Conservation (phyloP, 345 rosid genomes). For the Brassica carinata region DNA sequence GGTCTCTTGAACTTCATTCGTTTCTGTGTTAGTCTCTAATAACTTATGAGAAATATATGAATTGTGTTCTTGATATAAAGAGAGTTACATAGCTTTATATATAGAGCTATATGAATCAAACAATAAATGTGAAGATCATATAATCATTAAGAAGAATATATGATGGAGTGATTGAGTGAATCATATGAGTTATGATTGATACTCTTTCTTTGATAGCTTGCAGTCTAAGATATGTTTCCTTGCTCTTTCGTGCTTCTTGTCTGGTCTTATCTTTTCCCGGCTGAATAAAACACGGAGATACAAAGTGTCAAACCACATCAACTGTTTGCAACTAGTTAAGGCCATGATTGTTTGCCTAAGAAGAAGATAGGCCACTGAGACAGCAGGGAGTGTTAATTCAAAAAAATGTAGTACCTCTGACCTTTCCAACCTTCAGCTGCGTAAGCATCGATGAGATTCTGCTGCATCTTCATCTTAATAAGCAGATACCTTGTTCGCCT, state of each 20-base stretch:
- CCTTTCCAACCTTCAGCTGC: constrained; percentile 99
- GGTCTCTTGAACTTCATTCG: constrained; percentile 33
- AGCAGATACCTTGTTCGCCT: constrained; percentile 86
- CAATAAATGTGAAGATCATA: no score
- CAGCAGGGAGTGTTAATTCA: constrained; percentile 11
- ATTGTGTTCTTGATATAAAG: no score
- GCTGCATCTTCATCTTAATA: constrained; percentile 93
- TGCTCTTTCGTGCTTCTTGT: constrained; percentile 84
- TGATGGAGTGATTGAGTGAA: no score
- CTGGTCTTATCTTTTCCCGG: constrained; percentile 95
- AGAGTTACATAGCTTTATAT: no score
- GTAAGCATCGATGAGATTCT: constrained; percentile 97
- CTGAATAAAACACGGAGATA: constrained; percentile 41
- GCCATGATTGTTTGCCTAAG: background rate
- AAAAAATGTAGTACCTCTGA: constrained; percentile 68
- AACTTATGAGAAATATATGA: no score
- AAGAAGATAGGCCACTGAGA: background rate
- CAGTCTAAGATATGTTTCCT: constrained; percentile 74
- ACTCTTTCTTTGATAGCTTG: no score
- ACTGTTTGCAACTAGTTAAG: background rate
- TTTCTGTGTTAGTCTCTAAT: background rate
- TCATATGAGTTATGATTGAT: no score
- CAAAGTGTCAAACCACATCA: constrained; percentile 22
- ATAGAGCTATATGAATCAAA: no score
- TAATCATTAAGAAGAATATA: no score